Evolutionary conservation across 2,329 filamentous ascomycete species (phyloP).

Genomic region (Neopestalotiopsis sp.): DNA sequence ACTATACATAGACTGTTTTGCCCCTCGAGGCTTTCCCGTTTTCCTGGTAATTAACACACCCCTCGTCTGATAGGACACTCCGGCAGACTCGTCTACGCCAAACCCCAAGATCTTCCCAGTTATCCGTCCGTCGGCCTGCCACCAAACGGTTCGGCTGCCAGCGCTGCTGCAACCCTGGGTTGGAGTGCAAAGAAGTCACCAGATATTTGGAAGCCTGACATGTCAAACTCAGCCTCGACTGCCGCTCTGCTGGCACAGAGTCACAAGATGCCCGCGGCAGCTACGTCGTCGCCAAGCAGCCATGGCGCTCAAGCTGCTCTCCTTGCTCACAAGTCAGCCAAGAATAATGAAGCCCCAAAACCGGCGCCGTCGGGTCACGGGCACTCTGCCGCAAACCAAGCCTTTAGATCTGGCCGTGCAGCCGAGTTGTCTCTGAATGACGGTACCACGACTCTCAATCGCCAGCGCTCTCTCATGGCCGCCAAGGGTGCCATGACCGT

Average conservation of each 20-base stretch:
- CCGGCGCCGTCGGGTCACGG: constrained; percentile 55
- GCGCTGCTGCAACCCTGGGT: constrained; percentile 76
- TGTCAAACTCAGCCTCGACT: constrained; percentile 58
- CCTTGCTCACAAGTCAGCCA: constrained; percentile 63
- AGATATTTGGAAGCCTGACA: constrained; percentile 70
- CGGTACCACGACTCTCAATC: constrained; percentile 53
- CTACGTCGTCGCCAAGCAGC: constrained; percentile 67
- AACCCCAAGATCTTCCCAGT: constrained; percentile 74
- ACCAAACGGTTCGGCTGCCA: constrained; percentile 65
- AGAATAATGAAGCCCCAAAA: constrained; percentile 56
- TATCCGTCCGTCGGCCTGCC: constrained; percentile 71
- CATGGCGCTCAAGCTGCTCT: constrained; percentile 78
- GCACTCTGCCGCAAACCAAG: constrained; percentile 72
- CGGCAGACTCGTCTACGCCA: constrained; percentile 71
- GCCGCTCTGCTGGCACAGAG: constrained; percentile 39
- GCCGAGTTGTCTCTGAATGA: constrained; percentile 27
- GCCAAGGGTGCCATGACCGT: constrained; percentile 78
- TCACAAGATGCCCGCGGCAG: constrained; percentile 47
- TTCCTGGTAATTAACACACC: background rate
- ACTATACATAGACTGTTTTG: background rate
- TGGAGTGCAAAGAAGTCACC: constrained; percentile 72
- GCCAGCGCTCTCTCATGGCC: constrained; percentile 72
- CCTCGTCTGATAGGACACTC: constrained; percentile 29
- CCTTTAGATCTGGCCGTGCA: constrained; percentile 61
- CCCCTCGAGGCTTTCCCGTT: background rate